These are phyloP conservation scores for Colletotrichum australisinense DNA, from an alignment of 2,329 filamentous ascomycete species.

Conservation along the genomic window DNA sequence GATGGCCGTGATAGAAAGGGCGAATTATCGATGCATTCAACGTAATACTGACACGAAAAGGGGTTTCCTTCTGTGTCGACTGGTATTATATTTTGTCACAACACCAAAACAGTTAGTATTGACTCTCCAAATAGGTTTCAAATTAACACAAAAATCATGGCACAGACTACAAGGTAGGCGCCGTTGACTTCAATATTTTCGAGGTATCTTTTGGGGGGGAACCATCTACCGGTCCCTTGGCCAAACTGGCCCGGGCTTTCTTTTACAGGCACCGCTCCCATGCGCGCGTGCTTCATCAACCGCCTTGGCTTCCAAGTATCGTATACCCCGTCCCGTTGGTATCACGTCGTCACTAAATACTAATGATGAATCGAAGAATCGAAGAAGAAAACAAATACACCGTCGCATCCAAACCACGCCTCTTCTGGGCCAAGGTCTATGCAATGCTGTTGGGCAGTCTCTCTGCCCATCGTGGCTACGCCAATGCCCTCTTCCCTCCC, in stretches of 20 bases:
- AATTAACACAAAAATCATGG: too few relatives aligned
- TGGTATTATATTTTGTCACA: too few relatives aligned
- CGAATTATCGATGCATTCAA: too few relatives aligned
- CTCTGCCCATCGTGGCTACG: background rate
- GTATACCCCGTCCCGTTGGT: slow-evolving; percentile 21
- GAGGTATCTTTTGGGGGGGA: slow-evolving; percentile 23
- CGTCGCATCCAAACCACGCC: background rate
- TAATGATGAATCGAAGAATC: background rate
- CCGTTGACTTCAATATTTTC: background rate
- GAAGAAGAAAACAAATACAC: background rate
- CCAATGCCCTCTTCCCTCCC: background rate
- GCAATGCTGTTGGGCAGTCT: background rate
- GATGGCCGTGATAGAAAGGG: too few relatives aligned
- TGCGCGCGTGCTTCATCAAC: background rate
- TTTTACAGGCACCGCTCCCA: slow-evolving; percentile 13
- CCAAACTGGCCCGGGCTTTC: background rate
- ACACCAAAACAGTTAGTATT: too few relatives aligned
- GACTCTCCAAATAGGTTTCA: too few relatives aligned
- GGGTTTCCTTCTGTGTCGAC: too few relatives aligned
- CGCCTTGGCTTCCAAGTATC: background rate
- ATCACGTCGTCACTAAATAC: background rate
- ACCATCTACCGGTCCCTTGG: slow-evolving; percentile 10
- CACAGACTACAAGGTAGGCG: too few relatives aligned
- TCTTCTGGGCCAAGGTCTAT: background rate
- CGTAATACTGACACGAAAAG: too few relatives aligned